Evolutionary conservation across 108 stramenopile genomes (phyloP).

Genomic region (Cyclostephanos invisitatus): DNA sequence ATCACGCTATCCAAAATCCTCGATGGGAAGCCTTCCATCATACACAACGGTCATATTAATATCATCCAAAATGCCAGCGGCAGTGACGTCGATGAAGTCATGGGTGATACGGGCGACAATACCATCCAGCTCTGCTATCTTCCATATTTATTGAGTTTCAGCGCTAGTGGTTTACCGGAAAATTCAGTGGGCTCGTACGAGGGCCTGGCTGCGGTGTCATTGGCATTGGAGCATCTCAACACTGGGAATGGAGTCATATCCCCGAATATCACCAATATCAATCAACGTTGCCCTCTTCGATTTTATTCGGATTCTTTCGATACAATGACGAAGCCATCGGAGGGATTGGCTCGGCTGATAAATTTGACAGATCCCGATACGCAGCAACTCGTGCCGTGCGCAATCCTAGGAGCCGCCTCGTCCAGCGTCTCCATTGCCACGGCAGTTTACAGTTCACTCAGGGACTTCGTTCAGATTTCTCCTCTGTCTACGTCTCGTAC

Average conservation of each 20-base stretch:
- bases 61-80: background rate
- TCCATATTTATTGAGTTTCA: constrained; percentile 1
- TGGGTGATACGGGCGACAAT: background rate
- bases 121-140: background rate
- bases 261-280: constrained; percentile 34
- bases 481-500: background rate
- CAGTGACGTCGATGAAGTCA: too few species aligned
- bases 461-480: constrained; percentile 7
- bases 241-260: constrained; percentile 46
- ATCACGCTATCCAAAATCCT: background rate
- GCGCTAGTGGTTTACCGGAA: background rate
- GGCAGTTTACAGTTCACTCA: background rate
- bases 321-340: background rate
- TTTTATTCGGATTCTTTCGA: constrained; percentile 30
- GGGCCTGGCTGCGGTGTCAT: constrained; percentile 8
- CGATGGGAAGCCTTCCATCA: background rate
- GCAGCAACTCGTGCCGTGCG: constrained; percentile 13
- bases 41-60: background rate
- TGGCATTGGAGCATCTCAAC: constrained; percentile 58
- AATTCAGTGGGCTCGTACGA: constrained; percentile 7
- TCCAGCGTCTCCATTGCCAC: constrained; percentile 19
- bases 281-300: constrained; percentile 46
- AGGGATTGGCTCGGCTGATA: background rate
- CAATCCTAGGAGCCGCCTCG: constrained; percentile 16
- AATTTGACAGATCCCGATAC: background rate